phyloP scores from a whole-genome alignment of 2,329 filamentous ascomycete genomes.

The Stachybotrys chartarum region DNA sequence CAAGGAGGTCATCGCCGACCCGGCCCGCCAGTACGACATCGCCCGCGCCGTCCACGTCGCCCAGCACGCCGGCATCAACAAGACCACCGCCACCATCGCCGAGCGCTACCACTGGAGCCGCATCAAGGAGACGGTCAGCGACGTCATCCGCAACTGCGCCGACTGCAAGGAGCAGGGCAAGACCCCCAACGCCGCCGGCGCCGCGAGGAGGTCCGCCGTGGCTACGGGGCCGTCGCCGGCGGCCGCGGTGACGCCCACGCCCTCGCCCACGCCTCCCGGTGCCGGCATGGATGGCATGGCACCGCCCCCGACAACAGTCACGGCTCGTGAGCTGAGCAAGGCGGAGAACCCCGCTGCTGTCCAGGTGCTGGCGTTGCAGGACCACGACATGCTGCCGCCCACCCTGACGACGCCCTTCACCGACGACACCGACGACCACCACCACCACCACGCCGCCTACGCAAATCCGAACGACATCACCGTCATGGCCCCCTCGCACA shows the following conservation, averaged over 20 bases:
- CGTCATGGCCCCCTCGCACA: conserved; percentile 30
- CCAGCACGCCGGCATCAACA: conserved; percentile 92
- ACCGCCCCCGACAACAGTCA: background rate
- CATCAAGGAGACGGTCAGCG: conserved; percentile 94
- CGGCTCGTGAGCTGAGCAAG: background rate
- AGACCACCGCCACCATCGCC: conserved; percentile 89
- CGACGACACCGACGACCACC: conserved; percentile 12
- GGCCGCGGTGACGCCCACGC: conserved; percentile 2
- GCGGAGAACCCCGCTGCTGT: background rate
- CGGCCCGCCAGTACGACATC: conserved; percentile 84
- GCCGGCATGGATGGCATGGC: background rate
- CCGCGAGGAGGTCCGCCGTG: conserved; percentile 8
- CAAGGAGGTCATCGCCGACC: conserved; percentile 93
- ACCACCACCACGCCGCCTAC: conserved; percentile 30
- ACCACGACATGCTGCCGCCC: conserved; percentile 16
- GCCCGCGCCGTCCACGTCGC: conserved; percentile 67
- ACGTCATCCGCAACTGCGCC: conserved; percentile 85
- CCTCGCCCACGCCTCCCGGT: background rate
- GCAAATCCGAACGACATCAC: conserved; percentile 43
- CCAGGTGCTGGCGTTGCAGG: conserved; percentile 19
- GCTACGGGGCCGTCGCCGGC: conserved; percentile 1
- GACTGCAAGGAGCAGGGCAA: conserved; percentile 81
- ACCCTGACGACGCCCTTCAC: conserved; percentile 12
- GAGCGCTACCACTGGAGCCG: conserved; percentile 96
- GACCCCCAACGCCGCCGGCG: conserved; percentile 27